Evolutionary conservation across 78 protist species (phyloP).

Genomic region (Dictyostelium citrinum): DNA sequence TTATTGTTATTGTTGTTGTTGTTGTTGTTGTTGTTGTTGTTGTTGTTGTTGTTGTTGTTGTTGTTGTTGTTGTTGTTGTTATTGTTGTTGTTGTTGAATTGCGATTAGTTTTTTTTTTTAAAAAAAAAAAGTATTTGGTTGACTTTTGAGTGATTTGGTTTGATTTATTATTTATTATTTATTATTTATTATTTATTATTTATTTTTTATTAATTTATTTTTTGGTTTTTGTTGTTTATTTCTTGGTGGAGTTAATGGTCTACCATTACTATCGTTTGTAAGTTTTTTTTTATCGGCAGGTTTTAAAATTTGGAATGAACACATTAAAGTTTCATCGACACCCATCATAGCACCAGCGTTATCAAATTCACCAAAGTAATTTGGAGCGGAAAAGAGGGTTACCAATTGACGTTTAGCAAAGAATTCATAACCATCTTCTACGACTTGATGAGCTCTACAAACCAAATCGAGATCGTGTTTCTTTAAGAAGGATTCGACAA

Average conservation of each 20-base stretch:
- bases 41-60: too few species aligned
- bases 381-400: conserved; percentile 99
- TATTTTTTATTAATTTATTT: neutral
- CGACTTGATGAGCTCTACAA: conserved; percentile 99
- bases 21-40: too few species aligned
- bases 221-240: conserved; percentile 70
- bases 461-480: conserved; percentile 97
- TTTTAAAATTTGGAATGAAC: conserved; percentile 98
- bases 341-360: conserved; percentile 99
- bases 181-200: neutral
- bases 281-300: conserved; percentile 93
- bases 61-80: too few species aligned
- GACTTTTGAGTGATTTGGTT: neutral
- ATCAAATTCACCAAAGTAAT: conserved; percentile 99
- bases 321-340: conserved; percentile 98
- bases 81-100: too few species aligned
- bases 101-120: too few species aligned
- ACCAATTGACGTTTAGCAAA: conserved; percentile 98
- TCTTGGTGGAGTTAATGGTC: conserved; percentile 80
- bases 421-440: conserved; percentile 99
- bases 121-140: too few species aligned
- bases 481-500: conserved; percentile 92
- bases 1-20: too few species aligned
- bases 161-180: neutral
- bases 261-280: conserved; percentile 61